A percentile compares a stretch with the other conserved stretches of the same genome.
Evolutionary conservation across 176 grass and related monocot genomes (phyloP).

Genomic region (Oryza coarctata): DNA sequence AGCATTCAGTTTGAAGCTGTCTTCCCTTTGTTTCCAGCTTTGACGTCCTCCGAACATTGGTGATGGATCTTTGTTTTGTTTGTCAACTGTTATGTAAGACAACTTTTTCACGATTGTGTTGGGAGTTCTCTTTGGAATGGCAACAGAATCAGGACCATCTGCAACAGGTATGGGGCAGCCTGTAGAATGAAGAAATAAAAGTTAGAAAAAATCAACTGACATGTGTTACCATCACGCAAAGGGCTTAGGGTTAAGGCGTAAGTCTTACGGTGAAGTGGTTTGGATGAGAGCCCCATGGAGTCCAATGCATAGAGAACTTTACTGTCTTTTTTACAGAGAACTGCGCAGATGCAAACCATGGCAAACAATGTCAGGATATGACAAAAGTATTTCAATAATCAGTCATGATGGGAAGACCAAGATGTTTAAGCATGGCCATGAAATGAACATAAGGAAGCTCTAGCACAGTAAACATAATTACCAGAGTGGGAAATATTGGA

Average conservation of each 20-base stretch:
- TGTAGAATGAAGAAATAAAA: slow-evolving; percentile 19
- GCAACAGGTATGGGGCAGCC: slow-evolving; percentile 75
- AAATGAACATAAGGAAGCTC: background rate
- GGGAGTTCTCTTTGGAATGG: slow-evolving; percentile 71
- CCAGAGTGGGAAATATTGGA: too few species aligned
- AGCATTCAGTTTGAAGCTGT: slow-evolving; percentile 76
- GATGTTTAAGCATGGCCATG: too few species aligned
- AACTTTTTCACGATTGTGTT: slow-evolving; percentile 60
- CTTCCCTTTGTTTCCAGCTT: slow-evolving; percentile 76
- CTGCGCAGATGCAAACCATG: slow-evolving; percentile 34
- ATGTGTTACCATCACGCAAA: background rate
- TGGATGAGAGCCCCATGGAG: slow-evolving; percentile 39
- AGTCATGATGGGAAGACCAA: too few species aligned
- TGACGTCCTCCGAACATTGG: slow-evolving; percentile 85
- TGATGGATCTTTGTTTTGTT: slow-evolving; percentile 49
- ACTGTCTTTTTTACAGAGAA: slow-evolving; percentile 69
- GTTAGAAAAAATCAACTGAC: background rate
- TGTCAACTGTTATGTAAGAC: slow-evolving; percentile 61
- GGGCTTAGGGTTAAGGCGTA: background rate
- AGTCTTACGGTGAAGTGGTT: slow-evolving; percentile 80
- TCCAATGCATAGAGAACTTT: slow-evolving; percentile 47
- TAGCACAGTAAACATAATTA: background rate
- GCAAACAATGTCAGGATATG: slow-evolving; percentile 5
- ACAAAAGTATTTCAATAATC: too few species aligned
- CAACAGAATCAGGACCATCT: slow-evolving; percentile 63